phyloP scores from a whole-genome alignment of 495 filamentous ascomycete species.

The Monascus purpureus region DNA sequence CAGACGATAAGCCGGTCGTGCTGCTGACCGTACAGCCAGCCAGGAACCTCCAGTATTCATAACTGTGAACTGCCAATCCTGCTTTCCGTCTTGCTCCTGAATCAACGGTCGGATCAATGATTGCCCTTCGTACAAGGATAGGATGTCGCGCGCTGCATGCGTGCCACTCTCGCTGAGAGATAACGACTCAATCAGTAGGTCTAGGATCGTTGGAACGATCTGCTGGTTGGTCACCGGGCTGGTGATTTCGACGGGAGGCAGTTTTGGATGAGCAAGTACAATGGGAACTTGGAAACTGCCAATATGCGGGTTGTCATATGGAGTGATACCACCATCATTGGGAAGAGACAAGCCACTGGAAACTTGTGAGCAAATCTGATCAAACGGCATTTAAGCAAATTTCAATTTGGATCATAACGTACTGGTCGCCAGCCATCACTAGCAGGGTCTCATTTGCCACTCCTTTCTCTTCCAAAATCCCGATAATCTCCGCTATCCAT shows the following conservation, averaged over 20 bases:
- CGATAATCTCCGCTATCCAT: constrained; percentile 32
- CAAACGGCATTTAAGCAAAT: constrained; percentile 7
- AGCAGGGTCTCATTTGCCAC: constrained; percentile 36
- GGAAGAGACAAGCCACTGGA: constrained; percentile 26
- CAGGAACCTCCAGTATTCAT: constrained; percentile 37
- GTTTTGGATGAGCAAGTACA: constrained; percentile 32
- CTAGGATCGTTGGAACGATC: constrained; percentile 36
- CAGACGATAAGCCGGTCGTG: constrained; percentile 24
- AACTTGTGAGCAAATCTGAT: constrained; percentile 9
- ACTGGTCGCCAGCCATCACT: constrained; percentile 35
- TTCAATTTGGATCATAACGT: constrained; percentile 3
- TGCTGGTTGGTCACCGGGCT: constrained; percentile 29
- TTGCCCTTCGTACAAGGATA: constrained; percentile 34
- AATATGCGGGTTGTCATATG: constrained; percentile 37
- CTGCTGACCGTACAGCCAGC: constrained; percentile 29
- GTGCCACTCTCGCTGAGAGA: constrained; percentile 19
- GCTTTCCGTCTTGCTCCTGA: constrained; percentile 18
- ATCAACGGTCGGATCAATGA: constrained; percentile 28
- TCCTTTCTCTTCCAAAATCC: constrained; percentile 31
- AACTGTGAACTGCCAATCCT: constrained; percentile 36
- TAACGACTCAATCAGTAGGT: constrained; percentile 30
- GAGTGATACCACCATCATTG: constrained; percentile 28
- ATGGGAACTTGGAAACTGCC: constrained; percentile 37
- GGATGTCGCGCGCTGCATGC: constrained; percentile 22
- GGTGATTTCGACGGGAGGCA: constrained; percentile 28